Evolutionary conservation across 371 early-diverging fungal species (phyloP), one percentile per base, ranked within the genome.

Genomic region (Mortierella sp.): DNA sequence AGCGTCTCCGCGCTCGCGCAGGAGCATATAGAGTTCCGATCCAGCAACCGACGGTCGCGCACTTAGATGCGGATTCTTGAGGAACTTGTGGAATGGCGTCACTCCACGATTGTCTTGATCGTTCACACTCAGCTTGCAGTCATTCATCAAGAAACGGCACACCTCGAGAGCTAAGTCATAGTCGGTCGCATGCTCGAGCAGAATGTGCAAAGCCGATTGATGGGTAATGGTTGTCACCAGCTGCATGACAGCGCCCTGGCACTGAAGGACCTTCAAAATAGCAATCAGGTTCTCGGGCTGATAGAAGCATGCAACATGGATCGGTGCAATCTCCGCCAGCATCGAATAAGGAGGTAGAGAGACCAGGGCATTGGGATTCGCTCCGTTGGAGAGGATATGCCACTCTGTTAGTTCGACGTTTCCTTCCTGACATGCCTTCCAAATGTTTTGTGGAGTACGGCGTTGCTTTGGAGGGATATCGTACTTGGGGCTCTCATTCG

Each of bases 61-160:
- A 31, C 76, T 75, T 19, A 75, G 52, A 31, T 64, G 39, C 6
- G 69, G 53, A 30, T 75, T 75, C 57, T 69, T 68, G 53, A 75
- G 60, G 57, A 69, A 75, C 64, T 75, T 75, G 53, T 75, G 76
- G 55, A 75, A 75, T 0, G 76, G 76, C 7, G 76, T 75, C 14
- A 68, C 53, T 4, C 76, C 76, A 12, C 76, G 69, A 49, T 51
- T 75, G 43, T 75, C 76, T 5, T 53, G 57, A 14, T 75, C 76
- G 28, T 75, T 75, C 17, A 69, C 76, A 11, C 61, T 52, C 61
- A 75, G 34, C 21, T 63, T 49, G 42, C 76, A 75, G 2, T 75
- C 76, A 1, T 32, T 14, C 53, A 75, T 69, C 64, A 75, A 56
- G 56, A 64, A 75, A 7, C 42, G 48, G 50, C 60, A 56, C 17